phyloP scores from a whole-genome alignment of 257 asterid species.

The Leonotis leonurus region DNA sequence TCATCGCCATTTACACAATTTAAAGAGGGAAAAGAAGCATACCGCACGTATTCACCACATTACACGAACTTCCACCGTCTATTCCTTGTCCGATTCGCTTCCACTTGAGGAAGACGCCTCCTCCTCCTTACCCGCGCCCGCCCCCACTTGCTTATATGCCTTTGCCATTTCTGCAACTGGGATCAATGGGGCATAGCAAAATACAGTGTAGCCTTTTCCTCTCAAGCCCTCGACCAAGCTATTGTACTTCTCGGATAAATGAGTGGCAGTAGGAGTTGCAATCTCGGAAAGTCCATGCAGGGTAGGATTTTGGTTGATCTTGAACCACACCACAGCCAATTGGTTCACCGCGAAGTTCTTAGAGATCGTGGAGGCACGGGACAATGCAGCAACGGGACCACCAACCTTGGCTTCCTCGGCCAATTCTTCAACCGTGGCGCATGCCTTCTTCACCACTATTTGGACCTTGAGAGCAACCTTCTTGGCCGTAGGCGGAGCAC shows the following conservation, averaged over 20 bases:
- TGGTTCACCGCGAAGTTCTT: constrained; percentile 35
- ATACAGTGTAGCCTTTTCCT: constrained; percentile 46
- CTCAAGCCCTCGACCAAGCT: constrained; percentile 33
- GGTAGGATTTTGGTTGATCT: constrained; percentile 33
- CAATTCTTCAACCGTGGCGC: constrained; percentile 30
- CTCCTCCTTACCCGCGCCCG: constrained; percentile 37
- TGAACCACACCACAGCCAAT: constrained; percentile 39
- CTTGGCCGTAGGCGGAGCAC: constrained; percentile 62
- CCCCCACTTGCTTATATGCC: constrained; percentile 57
- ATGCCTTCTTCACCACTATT: constrained; percentile 27
- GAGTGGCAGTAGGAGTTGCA: constrained; percentile 34
- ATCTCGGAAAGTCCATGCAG: constrained; percentile 33
- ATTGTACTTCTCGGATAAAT: constrained; percentile 51
- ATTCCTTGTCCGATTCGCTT: constrained; percentile 35
- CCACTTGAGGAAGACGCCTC: constrained; percentile 26
- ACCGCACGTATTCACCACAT: background rate
- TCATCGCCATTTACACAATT: no score
- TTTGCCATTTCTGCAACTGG: constrained; percentile 54
- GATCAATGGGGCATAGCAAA: constrained; percentile 46
- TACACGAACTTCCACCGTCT: constrained; percentile 3
- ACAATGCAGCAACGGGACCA: constrained; percentile 53
- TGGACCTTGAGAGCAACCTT: constrained; percentile 25
- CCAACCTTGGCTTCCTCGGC: constrained; percentile 44
- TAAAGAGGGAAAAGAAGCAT: background rate
- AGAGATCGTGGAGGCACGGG: constrained; percentile 32